Conservation (phyloP, 73 alveolate genomes). For the Effrenium voratum region DNA sequence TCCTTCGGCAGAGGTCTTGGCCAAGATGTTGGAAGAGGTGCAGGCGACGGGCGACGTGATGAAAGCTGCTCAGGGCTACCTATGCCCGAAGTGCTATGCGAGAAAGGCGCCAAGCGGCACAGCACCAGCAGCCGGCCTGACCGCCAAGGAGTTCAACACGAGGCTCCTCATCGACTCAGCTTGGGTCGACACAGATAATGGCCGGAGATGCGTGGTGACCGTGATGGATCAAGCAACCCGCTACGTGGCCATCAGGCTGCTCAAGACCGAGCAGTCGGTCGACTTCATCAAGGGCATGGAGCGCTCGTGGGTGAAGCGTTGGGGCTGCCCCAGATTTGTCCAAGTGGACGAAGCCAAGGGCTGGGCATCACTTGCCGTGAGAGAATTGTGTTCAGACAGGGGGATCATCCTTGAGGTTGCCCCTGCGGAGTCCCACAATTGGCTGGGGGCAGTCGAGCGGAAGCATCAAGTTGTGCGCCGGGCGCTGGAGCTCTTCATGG, state of each 20-base stretch:
- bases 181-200: not conserved
- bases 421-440: slow-evolving; percentile 1
- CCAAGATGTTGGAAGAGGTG: not conserved
- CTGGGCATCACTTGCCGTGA: not conserved
- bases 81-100: not conserved
- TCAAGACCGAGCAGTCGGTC: not conserved
- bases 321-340: not conserved
- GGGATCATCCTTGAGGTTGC: too few relatives aligned
- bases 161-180: not conserved
- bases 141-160: not conserved
- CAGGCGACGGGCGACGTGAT: not conserved
- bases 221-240: slow-evolving; percentile 42
- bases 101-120: not conserved
- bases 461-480: slow-evolving; percentile 13
- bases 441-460: slow-evolving; percentile 16
- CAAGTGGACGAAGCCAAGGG: not conserved
- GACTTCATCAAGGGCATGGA: slow-evolving; percentile 32
- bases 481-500: slow-evolving; percentile 1
- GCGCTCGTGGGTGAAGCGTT: slow-evolving; percentile 25
- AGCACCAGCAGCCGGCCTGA: not conserved
- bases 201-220: not conserved
- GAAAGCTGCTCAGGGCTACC: not conserved
- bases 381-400: not conserved
- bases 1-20: not conserved
- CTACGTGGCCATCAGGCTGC: not conserved